A percentile compares a stretch with the other conserved stretches of the same genome.
Conservation (phyloP, 441 rosid genomes). For the Adansonia gregorii region DNA sequence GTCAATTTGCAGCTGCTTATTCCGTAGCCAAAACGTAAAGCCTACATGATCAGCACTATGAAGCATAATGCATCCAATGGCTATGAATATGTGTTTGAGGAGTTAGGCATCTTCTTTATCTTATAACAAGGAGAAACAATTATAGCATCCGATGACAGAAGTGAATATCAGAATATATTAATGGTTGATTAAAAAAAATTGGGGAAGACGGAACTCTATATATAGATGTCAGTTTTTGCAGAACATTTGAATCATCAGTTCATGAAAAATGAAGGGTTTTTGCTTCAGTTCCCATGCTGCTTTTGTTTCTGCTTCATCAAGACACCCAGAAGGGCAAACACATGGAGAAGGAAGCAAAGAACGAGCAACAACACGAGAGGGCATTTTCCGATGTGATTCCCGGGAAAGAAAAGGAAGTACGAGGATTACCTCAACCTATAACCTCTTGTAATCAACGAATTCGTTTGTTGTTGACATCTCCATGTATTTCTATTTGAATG, state of each 20-base stretch:
- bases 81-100: constrained; percentile 27
- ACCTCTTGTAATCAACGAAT: constrained; percentile 21
- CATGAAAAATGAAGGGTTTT: constrained; percentile 41
- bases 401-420: neutral
- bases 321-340: constrained; percentile 50
- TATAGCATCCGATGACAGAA: constrained; percentile 42
- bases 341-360: constrained; percentile 38
- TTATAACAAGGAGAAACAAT: constrained; percentile 24
- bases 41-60: constrained; percentile 13
- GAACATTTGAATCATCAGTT: constrained; percentile 16
- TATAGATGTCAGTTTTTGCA: constrained; percentile 17
- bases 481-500: constrained; percentile 19
- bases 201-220: constrained; percentile 30
- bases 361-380: constrained; percentile 22
- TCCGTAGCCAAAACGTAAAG: constrained; percentile 9
- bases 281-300: neutral
- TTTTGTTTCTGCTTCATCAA: constrained; percentile 64
- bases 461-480: constrained; percentile 25
- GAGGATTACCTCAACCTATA: neutral
- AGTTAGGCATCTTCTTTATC: constrained; percentile 45
- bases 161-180: constrained; percentile 17
- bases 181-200: neutral
- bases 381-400: neutral
- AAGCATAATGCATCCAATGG: constrained; percentile 22
- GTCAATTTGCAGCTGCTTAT: neutral